These are phyloP conservation scores for Phoma herbarum DNA, from an alignment of 2,329 filamentous ascomycete species.

Conservation along the genomic window DNA sequence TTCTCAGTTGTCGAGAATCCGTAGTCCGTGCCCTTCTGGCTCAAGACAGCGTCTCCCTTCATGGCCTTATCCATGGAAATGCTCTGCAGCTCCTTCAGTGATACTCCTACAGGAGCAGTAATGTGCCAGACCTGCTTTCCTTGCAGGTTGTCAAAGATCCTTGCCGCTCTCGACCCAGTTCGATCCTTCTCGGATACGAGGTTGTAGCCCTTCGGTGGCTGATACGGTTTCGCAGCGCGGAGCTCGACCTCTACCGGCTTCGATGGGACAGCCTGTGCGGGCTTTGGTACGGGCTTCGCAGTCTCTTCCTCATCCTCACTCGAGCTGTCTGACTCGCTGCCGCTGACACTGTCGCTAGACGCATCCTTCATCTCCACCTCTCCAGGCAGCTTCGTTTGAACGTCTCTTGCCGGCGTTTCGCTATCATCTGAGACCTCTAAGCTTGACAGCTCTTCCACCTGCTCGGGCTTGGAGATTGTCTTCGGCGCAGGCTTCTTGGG, in stretches of 20 bases:
- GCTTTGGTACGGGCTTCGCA: conserved; percentile 37
- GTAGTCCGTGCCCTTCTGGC: conserved; percentile 71
- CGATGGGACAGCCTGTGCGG: conserved; percentile 24
- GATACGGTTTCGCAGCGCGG: conserved; percentile 48
- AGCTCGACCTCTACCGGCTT: conserved; percentile 44
- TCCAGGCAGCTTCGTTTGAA: conserved; percentile 28
- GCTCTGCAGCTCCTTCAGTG: conserved; percentile 72
- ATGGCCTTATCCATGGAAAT: conserved; percentile 68
- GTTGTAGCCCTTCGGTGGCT: conserved; percentile 58
- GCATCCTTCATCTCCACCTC: conserved; percentile 26
- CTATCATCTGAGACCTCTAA: conserved; percentile 38
- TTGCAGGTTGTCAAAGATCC: conserved; percentile 67
- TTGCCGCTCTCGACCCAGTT: conserved; percentile 42
- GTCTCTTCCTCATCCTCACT: conserved; percentile 53
- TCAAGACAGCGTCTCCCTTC: conserved; percentile 64
- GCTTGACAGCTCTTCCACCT: conserved; percentile 36
- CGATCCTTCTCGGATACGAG: conserved; percentile 58
- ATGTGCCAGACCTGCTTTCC: conserved; percentile 86
- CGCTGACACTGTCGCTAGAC: conserved; percentile 23
- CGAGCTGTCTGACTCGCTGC: conserved; percentile 39
- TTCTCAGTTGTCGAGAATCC: conserved; percentile 63
- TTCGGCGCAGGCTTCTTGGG: conserved; percentile 36
- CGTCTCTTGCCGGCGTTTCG: conserved; percentile 29
- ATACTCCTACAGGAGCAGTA: conserved; percentile 73
- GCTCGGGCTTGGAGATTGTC: conserved; percentile 31